Percentiles rank a stretch among this genome's conserved stretches.
Evolutionary conservation across 1,284 basidiomycete species (phyloP).

Genomic region (Rhodotorula glutinis): DNA sequence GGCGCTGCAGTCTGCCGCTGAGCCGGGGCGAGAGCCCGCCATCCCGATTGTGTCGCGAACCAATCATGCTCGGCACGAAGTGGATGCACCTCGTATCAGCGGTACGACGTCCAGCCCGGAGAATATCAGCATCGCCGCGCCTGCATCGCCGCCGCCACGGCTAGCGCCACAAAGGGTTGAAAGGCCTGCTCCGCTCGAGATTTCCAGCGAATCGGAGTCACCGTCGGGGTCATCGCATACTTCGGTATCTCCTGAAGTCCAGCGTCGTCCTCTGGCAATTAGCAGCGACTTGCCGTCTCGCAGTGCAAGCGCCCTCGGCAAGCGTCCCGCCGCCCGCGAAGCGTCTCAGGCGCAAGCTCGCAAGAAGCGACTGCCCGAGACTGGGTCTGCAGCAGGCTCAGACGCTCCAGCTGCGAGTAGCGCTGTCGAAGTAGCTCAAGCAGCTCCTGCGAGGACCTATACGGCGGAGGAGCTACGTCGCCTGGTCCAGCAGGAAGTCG

Average conservation of each 20-base stretch:
- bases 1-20: too few species aligned
- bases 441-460: neutral
- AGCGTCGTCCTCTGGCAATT: neutral
- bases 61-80: too few species aligned
- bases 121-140: too few species aligned
- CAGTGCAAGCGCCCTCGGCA: neutral
- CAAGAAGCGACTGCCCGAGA: neutral
- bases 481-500: slow-evolving; percentile 1
- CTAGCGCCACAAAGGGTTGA: too few species aligned
- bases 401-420: too few species aligned
- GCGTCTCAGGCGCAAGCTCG: neutral
- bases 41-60: too few species aligned
- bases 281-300: neutral
- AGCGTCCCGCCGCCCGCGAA: neutral
- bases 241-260: slow-evolving; percentile 2
- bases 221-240: neutral
- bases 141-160: too few species aligned
- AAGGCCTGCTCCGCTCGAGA: too few species aligned
- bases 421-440: too few species aligned
- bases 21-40: too few species aligned
- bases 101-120: too few species aligned
- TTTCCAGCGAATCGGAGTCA: neutral
- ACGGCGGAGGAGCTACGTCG: neutral
- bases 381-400: neutral
- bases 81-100: too few species aligned